A percentile compares a stretch with the other conserved stretches of the same genome.
Evolutionary conservation across 208 protist species (phyloP).

Genomic region (Leishmania major): DNA sequence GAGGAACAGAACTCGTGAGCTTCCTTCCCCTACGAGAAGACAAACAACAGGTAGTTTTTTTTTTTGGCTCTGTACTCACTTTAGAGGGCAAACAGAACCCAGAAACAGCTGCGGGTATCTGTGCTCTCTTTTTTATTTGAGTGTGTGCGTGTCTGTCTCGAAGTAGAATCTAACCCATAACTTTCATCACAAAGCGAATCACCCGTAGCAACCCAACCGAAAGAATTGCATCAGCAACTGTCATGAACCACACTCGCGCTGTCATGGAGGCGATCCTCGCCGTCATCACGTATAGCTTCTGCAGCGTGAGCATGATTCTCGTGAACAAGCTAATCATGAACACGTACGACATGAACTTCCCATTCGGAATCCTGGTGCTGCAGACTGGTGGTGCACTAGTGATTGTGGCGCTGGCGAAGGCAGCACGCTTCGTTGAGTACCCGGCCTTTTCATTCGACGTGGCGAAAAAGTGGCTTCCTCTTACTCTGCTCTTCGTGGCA

Average conservation of each 20-base stretch:
- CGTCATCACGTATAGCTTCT: constrained; percentile 65
- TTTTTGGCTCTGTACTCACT: background rate
- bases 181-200: background rate
- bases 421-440: constrained; percentile 46
- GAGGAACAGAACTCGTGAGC: background rate
- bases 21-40: too few relatives aligned
- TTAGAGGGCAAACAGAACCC: background rate
- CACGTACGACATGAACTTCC: constrained; percentile 67
- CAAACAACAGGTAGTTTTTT: too few relatives aligned
- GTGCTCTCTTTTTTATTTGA: background rate
- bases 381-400: constrained; percentile 72
- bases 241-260: background rate
- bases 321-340: constrained; percentile 87
- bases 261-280: constrained; percentile 37
- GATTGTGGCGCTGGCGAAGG: constrained; percentile 60
- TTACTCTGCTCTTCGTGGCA: constrained; percentile 77
- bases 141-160: background rate
- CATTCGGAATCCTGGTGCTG: constrained; percentile 69
- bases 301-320: constrained; percentile 87
- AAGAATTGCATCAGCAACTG: background rate
- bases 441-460: constrained; percentile 59
- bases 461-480: constrained; percentile 64
- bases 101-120: background rate
- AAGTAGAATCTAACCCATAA: background rate
- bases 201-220: background rate